These are phyloP conservation scores for Anthracocystis setariae DNA, from an alignment of 1,284 basidiomycete genomes.

Conservation along the genomic window DNA sequence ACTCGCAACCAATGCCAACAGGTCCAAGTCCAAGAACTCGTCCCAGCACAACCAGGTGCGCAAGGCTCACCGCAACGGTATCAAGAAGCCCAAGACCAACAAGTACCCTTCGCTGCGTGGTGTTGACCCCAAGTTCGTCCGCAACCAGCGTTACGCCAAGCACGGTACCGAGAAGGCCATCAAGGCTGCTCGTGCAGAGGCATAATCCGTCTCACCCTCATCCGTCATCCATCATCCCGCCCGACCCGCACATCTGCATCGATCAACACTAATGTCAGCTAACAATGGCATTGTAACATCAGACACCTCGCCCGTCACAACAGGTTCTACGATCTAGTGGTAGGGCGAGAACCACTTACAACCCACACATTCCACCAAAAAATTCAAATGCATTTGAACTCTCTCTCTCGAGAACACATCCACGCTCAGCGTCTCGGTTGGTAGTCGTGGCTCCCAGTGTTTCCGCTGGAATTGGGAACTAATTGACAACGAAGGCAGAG, in stretches of 20 bases:
- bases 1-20: conserved; percentile 11
- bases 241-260: conserved; percentile 1
- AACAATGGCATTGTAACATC: conserved; percentile 14
- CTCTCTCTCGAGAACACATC: neutral
- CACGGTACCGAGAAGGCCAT: conserved; percentile 77
- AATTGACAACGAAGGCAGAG: no score
- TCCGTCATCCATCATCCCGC: neutral
- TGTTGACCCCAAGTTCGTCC: conserved; percentile 89
- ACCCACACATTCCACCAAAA: conserved; percentile 1
- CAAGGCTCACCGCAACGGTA: conserved; percentile 93
- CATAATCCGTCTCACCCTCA: conserved; percentile 17
- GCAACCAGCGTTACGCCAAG: conserved; percentile 82
- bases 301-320: neutral
- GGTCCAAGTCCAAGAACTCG: conserved; percentile 67
- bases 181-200: conserved; percentile 52
- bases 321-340: neutral
- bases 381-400: conserved; percentile 2
- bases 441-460: no score
- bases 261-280: neutral
- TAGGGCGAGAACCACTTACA: neutral
- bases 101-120: conserved; percentile 87
- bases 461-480: no score
- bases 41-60: conserved; percentile 71
- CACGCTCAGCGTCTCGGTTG: no score
- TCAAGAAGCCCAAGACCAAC: conserved; percentile 72